These are phyloP conservation scores for Ilex paraguariensis DNA, from an alignment of 305 asterid species.

Conservation along the genomic window DNA sequence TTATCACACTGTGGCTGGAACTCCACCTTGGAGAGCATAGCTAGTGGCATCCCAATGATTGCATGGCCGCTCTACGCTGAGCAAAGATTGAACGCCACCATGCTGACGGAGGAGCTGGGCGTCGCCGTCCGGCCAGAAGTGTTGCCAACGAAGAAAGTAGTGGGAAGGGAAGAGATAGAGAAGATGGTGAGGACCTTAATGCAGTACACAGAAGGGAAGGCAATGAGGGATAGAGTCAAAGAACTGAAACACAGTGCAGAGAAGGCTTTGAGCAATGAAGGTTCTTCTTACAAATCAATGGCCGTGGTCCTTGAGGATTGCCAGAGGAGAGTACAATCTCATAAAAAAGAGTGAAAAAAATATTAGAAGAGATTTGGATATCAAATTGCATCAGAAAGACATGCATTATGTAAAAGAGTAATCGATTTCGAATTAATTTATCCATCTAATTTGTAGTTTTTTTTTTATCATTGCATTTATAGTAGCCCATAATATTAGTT, in stretches of 20 bases:
- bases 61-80: conserved; percentile 24
- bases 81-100: conserved; percentile 19
- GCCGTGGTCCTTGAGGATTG: background rate
- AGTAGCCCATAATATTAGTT: too few relatives aligned
- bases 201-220: conserved; percentile 9
- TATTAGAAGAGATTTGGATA: too few relatives aligned
- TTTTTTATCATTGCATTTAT: too few relatives aligned
- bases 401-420: too few relatives aligned
- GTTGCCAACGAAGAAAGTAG: conserved; percentile 13
- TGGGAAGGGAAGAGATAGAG: conserved; percentile 16
- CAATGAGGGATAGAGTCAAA: conserved; percentile 10
- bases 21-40: conserved; percentile 10
- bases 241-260: conserved; percentile 3
- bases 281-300: conserved; percentile 15
- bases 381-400: too few relatives aligned
- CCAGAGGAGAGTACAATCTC: background rate
- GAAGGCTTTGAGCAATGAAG: conserved; percentile 8
- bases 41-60: conserved; percentile 11
- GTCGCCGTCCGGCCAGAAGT: conserved; percentile 14
- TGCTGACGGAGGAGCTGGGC: conserved; percentile 16
- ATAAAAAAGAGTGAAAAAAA: too few relatives aligned
- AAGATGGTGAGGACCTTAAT: conserved; percentile 15
- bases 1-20: conserved; percentile 28
- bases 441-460: too few relatives aligned
- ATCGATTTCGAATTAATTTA: too few relatives aligned